Base-by-base conservation (phyloP, 129 eudicot species). In the Helianthus tuberosus region DNA sequence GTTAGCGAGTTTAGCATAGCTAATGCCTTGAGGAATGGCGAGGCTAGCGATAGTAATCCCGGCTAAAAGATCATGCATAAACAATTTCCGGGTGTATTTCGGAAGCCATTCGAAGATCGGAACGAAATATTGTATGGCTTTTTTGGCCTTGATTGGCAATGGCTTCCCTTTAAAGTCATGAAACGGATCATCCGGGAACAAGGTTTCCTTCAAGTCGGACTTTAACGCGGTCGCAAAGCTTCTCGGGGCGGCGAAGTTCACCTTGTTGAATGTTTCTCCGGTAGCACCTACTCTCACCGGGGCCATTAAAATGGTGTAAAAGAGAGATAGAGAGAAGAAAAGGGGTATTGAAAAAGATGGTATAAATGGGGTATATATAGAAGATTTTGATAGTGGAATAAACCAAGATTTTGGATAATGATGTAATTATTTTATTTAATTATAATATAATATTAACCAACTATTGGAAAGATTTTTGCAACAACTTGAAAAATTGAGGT, bases 21-120 rank as follows among this genome's bases (percentile, higher is more conserved):
- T 93, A 66, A 93, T 90, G 36, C 98, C 98, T 74, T 93, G 98
- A 11, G 98, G 98, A 55, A 93, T 93, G 36, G 98, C 98, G 39
- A 93, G 97, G 74, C 97, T 94, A 29, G 98, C 93, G 36, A 94
- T 78, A 36, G 98, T 94, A 70, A 90, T 80, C 4, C 98, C 98
- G 36, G 98, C 96, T 47, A 94, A 86, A 69, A 94, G 83, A 65
- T 94, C 98, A 62, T 78, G 87, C 80, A 82, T 81, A 64, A 94
- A 94, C 38, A 86, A 6, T 13, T 15, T 50, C 0, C 85, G 57
- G 32, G 16, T 86, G 59, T 94, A 94, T n/a, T 71, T 81, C 0
- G 97, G 97, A n/a, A 88, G 51, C 98, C 98, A 94, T 12, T 84
- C 93, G 44, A 87, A 83, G 2, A 87, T 74, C 5, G 98, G 98